phyloP scores from a whole-genome alignment of 768 basidiomycete genomes.

The Holtermannia corniformis region DNA sequence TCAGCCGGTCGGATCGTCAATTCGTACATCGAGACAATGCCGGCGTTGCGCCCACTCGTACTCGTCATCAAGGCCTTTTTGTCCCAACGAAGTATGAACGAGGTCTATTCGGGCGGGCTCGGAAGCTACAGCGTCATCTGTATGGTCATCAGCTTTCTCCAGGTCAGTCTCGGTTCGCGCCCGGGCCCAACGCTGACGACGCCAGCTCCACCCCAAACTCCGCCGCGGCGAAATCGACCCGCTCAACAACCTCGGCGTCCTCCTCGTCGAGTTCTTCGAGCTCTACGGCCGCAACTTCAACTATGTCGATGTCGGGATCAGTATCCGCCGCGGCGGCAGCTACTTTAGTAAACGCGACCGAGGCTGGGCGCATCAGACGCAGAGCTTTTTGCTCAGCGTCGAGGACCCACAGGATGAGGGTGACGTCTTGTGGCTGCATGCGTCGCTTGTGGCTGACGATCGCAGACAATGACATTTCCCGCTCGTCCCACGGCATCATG shows the following conservation, averaged over 20 bases:
- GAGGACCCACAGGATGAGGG: conserved; percentile 88
- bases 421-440: conserved; percentile 45
- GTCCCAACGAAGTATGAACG: conserved; percentile 84
- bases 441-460: neutral
- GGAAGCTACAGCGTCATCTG: conserved; percentile 93
- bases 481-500: conserved; percentile 71
- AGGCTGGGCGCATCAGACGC: conserved; percentile 60
- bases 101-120: conserved; percentile 91
- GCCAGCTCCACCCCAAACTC: conserved; percentile 86
- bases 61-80: conserved; percentile 86
- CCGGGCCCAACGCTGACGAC: neutral
- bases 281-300: conserved; percentile 88
- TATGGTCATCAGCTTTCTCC: conserved; percentile 83
- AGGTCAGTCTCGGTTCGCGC: conserved; percentile 46
- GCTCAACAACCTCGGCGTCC: conserved; percentile 77
- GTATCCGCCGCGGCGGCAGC: conserved; percentile 72
- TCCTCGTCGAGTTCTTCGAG: conserved; percentile 95
- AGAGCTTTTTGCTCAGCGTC: conserved; percentile 56
- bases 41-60: conserved; percentile 72
- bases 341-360: conserved; percentile 74
- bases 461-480: conserved; percentile 84
- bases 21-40: conserved; percentile 63
- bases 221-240: conserved; percentile 78
- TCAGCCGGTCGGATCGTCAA: conserved; percentile 68
- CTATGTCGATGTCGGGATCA: conserved; percentile 81